Percentiles rank a stretch among this genome's conserved stretches.
Evolutionary conservation across 164 flowering plant genomes (phyloP).

Genomic region (Cinnamomum chago): DNA sequence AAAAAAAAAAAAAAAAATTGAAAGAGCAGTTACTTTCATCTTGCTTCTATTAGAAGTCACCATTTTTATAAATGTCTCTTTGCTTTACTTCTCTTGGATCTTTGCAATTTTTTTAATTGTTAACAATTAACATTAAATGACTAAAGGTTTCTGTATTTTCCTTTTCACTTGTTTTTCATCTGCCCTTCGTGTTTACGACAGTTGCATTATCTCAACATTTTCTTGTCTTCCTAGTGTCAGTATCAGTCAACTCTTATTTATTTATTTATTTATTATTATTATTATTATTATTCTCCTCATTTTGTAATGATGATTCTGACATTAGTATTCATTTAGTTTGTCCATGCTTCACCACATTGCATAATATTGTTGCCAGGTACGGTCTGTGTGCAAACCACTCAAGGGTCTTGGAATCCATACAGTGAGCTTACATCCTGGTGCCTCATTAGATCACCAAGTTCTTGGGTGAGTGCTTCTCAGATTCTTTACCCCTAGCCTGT

Average conservation of each 20-base stretch:
- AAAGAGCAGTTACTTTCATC: too few species aligned
- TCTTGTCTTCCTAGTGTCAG: neutral
- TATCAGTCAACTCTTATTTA: neutral
- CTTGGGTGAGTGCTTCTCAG: conserved; percentile 49
- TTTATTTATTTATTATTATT: neutral
- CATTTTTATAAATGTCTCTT: too few species aligned
- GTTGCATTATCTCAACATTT: neutral
- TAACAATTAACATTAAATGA: too few species aligned
- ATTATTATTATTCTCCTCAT: neutral
- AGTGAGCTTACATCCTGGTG: conserved; percentile 82
- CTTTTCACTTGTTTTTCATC: too few species aligned
- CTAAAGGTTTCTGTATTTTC: too few species aligned
- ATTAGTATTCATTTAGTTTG: neutral
- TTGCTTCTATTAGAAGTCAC: too few species aligned
- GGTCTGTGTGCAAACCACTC: conserved; percentile 74
- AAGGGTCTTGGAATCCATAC: conserved; percentile 77
- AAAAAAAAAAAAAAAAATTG: too few species aligned
- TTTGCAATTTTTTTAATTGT: too few species aligned
- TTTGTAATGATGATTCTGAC: neutral
- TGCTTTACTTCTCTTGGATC: too few species aligned
- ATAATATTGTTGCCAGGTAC: conserved; percentile 39
- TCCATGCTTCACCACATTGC: neutral
- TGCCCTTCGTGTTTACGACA: too few species aligned
- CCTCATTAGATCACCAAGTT: conserved; percentile 78
- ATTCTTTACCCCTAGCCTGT: too few species aligned